These are phyloP conservation scores for Bremia lactucae DNA, from an alignment of 352 stramenopile genomes.

Conservation along the genomic window DNA sequence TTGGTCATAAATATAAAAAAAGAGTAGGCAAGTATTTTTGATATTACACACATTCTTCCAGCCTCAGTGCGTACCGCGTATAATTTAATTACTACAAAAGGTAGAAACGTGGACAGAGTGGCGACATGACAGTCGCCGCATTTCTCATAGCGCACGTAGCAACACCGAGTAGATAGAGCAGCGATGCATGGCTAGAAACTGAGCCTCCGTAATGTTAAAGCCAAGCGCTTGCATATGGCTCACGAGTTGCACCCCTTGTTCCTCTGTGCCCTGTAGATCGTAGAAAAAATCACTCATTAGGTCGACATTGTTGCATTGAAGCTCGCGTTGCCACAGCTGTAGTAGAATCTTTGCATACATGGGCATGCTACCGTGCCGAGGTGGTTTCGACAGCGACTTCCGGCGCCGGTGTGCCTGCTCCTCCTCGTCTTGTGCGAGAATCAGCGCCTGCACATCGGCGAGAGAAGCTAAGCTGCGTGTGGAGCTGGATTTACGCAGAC, in stretches of 20 bases:
- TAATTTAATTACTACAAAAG: too few relatives aligned
- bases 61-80: too few relatives aligned
- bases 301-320: constrained; percentile 44
- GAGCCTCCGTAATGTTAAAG: constrained; percentile 46
- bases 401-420: constrained; percentile 29
- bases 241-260: constrained; percentile 45
- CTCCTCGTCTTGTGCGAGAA: constrained; percentile 35
- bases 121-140: too few relatives aligned
- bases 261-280: constrained; percentile 45
- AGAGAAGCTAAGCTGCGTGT: constrained; percentile 37
- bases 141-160: constrained; percentile 37
- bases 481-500: constrained; percentile 46
- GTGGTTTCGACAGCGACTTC: constrained; percentile 43
- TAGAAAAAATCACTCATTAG: constrained; percentile 60
- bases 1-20: not conserved
- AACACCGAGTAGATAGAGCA: constrained; percentile 72
- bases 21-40: too few relatives aligned
- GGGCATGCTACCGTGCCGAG: constrained; percentile 50
- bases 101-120: too few relatives aligned
- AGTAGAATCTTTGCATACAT: constrained; percentile 61
- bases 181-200: constrained; percentile 51
- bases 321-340: constrained; percentile 49
- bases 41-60: too few relatives aligned
- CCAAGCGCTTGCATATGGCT: constrained; percentile 52
- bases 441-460: constrained; percentile 26